Evolutionary conservation across 2,329 filamentous ascomycete species (phyloP).

Genomic region (Cladobotryum mycophilum): DNA sequence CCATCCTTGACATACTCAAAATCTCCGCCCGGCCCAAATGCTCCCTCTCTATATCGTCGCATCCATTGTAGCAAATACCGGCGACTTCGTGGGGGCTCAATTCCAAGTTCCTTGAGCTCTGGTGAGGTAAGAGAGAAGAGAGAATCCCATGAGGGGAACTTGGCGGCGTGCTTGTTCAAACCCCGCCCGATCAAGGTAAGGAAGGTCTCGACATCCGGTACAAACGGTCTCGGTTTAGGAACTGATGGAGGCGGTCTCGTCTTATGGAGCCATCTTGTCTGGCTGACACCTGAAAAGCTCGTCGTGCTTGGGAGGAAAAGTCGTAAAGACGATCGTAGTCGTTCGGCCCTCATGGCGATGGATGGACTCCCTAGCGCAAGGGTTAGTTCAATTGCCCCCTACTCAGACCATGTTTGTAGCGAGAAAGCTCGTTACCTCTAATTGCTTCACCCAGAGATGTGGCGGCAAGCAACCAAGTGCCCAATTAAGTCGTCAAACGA

Average conservation of each 20-base stretch:
- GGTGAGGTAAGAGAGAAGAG: conserved; percentile 75
- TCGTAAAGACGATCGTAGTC: conserved; percentile 26
- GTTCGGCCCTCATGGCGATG: conserved; percentile 27
- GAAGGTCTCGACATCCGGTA: conserved; percentile 80
- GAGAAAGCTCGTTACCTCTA: neutral
- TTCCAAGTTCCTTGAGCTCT: conserved; percentile 74
- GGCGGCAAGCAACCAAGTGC: neutral
- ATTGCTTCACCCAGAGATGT: neutral
- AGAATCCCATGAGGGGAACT: conserved; percentile 85
- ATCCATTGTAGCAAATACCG: conserved; percentile 84
- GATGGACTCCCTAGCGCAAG: neutral
- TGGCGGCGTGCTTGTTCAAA: conserved; percentile 72
- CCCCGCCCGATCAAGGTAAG: conserved; percentile 85
- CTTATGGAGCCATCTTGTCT: conserved; percentile 40
- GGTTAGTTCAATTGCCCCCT: neutral
- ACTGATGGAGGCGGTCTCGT: conserved; percentile 34
- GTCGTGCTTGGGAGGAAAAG: conserved; percentile 26
- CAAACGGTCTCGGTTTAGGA: conserved; percentile 73
- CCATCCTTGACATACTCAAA: conserved; percentile 61
- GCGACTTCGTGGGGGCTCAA: conserved; percentile 77
- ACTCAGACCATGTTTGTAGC: neutral
- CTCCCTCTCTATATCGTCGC: conserved; percentile 71
- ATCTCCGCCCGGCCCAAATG: conserved; percentile 78
- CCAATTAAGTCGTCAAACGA: too few relatives aligned
- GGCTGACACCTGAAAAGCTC: conserved; percentile 27